Base-by-base conservation (phyloP, 106 monocot species). In the Acanthochlamys bracteata region DNA sequence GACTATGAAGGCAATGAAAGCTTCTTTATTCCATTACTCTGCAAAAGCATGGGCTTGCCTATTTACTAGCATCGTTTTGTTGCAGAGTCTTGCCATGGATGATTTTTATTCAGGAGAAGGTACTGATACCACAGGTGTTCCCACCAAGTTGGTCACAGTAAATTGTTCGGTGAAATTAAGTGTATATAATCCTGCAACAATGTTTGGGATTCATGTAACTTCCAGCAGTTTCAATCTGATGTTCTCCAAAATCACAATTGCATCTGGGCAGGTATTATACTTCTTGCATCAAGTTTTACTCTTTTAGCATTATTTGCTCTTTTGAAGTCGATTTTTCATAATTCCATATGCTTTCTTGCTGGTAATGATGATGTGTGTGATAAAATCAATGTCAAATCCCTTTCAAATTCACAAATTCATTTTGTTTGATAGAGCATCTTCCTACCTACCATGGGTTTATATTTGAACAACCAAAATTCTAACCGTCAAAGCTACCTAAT, bases 191-290 rank as follows among this genome's bases (percentile, higher is more conserved):
- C 74, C 90, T 42, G 90, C 95, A 45, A 63, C 84, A 26, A 80
- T 77, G 68, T 96, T 96, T 60, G 95, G 95, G 57, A 96, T 96
- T 64, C 90, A 96, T 72, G 88, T 91, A 23, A 74, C 78, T 57
- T 88, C 96, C 17, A 57, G 74, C 39, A 58, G 73, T 16, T 71
- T 90, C 53, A 66, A 67, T 66, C 74, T 96, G 65, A 78, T 82
- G 54, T 96, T 76, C 59, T 90, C 86, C 1, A 58, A 87, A 59
- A 96, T 96, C 56, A 39, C 72, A 20, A 76, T 96, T 76, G 90
- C 86, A 43, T 71, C 84, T 53, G 95, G 95, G 54, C 51, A 90
- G 82, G 95, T 55, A 55, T 20, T 20, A 2, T 51, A 19, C 51
- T 51, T 51, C 51, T 51, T 9, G 2, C 55, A 20, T 21, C 22